phyloP scores from a whole-genome alignment of 192 early-diverging fungal genomes.

The Coemansia sp. region DNA sequence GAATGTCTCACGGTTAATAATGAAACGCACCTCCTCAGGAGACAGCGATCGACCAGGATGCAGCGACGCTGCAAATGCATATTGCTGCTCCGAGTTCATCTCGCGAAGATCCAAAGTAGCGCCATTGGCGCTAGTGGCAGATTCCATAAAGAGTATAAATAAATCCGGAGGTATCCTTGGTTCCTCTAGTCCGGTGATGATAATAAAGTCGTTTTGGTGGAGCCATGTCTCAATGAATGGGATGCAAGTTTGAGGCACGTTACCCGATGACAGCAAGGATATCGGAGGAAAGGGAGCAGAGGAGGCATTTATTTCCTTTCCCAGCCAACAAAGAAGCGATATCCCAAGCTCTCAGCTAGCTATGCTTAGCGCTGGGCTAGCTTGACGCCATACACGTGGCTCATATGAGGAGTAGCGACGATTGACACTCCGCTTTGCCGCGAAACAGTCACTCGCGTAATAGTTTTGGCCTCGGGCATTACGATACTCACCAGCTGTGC shows the following conservation, averaged over 20 bases:
- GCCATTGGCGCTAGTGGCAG: not conserved
- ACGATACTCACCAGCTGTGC: constrained; percentile 35
- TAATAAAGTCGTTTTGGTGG: too few relatives aligned
- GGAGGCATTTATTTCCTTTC: not conserved
- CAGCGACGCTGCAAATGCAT: constrained; percentile 22
- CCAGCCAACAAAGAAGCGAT: too few relatives aligned
- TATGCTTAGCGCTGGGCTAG: constrained; percentile 20
- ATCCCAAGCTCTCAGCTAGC: not conserved
- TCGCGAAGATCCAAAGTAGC: not conserved
- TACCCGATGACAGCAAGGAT: too few relatives aligned
- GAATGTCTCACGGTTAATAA: constrained; percentile 28
- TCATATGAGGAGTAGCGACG: constrained; percentile 36
- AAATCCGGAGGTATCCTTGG: too few relatives aligned
- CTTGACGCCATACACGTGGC: constrained; percentile 41
- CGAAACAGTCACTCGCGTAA: constrained; percentile 37
- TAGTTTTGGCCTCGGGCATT: constrained; percentile 20
- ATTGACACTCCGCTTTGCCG: constrained; percentile 30
- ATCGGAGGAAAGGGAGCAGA: too few relatives aligned
- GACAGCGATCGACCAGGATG: constrained; percentile 28
- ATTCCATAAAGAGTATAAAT: not conserved
- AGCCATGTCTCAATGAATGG: too few relatives aligned
- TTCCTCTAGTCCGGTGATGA: too few relatives aligned
- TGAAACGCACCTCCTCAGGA: constrained; percentile 13
- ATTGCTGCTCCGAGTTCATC: constrained; percentile 20
- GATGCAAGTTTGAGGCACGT: too few relatives aligned